Conservation (phyloP, 345 rosid genomes). For the Ricinus communis region DNA sequence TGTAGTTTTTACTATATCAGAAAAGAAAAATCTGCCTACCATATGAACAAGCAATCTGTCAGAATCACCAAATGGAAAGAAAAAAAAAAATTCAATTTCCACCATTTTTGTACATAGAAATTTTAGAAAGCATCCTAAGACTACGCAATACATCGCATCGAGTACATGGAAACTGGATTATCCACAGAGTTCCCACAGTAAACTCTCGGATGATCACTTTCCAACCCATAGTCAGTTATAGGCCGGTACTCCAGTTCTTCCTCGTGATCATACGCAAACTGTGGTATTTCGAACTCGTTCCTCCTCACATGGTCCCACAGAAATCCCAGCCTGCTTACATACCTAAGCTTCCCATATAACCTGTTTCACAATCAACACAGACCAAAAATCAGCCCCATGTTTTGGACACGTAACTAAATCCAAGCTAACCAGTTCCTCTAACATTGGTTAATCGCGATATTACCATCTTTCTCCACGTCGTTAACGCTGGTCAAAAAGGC, state of each 20-base stretch:
- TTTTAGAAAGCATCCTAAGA: background rate
- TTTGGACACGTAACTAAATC: background rate
- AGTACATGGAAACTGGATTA: conserved; percentile 36
- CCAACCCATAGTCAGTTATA: conserved; percentile 54
- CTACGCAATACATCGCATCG: conserved; percentile 59
- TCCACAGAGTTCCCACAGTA: conserved; percentile 29
- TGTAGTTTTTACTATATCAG: too few relatives aligned
- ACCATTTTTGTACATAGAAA: conserved; percentile 1
- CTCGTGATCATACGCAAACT: conserved; percentile 57
- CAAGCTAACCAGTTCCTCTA: background rate
- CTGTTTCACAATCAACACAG: conserved; percentile 39
- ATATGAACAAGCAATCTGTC: background rate
- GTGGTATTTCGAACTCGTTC: conserved; percentile 62
- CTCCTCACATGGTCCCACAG: conserved; percentile 64
- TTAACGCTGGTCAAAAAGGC: too few relatives aligned
- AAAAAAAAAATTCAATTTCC: background rate
- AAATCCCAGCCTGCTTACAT: conserved; percentile 54
- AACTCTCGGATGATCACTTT: conserved; percentile 57
- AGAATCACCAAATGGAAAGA: background rate
- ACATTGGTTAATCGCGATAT: too few relatives aligned
- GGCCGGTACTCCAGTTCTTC: conserved; percentile 49
- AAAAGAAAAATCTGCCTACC: background rate
- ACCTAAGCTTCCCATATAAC: conserved; percentile 53
- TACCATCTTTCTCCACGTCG: too few relatives aligned
- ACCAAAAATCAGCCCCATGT: too few relatives aligned